Evolutionary conservation across 345 rosid species (phyloP).

Genomic region (Iberis pinnata): DNA sequence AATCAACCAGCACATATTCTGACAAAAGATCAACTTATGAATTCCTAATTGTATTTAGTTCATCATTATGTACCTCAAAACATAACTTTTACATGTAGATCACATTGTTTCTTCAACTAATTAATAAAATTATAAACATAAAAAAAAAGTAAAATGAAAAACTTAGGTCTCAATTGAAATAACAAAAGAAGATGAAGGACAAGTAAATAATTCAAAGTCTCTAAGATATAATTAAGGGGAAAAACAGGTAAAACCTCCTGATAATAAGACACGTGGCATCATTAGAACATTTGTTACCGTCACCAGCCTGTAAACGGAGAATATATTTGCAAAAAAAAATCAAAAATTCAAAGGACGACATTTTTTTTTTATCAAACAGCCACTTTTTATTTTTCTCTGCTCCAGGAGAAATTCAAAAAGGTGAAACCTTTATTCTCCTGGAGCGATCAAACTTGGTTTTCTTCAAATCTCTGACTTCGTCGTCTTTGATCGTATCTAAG

Average conservation of each 20-base stretch:
- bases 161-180: neutral
- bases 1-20: too few species aligned
- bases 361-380: neutral
- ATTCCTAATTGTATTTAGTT: too few species aligned
- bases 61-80: too few species aligned
- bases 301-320: conserved; percentile 16
- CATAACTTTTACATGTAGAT: too few species aligned
- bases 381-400: neutral
- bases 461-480: neutral
- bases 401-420: conserved; percentile 9
- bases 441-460: conserved; percentile 13
- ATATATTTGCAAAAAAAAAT: conserved; percentile 6
- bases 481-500: conserved; percentile 11
- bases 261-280: conserved; percentile 10
- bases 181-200: neutral
- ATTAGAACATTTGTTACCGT: conserved; percentile 6
- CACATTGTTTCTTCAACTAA: too few species aligned
- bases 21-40: too few species aligned
- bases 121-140: too few species aligned
- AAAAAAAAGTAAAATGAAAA: neutral
- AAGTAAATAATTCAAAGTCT: neutral
- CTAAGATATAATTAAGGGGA: neutral
- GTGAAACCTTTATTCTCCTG: conserved; percentile 18
- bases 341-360: neutral
- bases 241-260: too few species aligned